These are phyloP conservation scores for Sporothrix brasiliensis DNA, from an alignment of 2,329 filamentous ascomycete species.

Conservation along the genomic window DNA sequence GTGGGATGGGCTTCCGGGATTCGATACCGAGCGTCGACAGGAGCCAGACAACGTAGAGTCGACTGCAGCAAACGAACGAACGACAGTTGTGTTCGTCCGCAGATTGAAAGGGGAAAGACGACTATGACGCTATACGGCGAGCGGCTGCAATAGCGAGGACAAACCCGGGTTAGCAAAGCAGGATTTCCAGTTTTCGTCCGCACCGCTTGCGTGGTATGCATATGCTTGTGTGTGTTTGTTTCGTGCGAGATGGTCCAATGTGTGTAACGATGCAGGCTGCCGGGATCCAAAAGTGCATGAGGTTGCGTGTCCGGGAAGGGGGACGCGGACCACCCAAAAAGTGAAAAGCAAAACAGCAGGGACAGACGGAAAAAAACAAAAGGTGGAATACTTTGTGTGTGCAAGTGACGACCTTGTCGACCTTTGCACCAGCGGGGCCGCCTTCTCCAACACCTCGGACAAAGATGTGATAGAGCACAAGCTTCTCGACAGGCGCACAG, in stretches of 20 bases:
- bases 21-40: conserved; percentile 1
- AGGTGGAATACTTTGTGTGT: conserved; percentile 1
- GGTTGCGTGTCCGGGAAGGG: conserved; percentile 4
- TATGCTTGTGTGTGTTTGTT: conserved; percentile 3
- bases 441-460: background rate
- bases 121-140: conserved; percentile 38
- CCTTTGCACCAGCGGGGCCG: too few relatives aligned
- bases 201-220: conserved; percentile 11
- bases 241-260: conserved; percentile 23
- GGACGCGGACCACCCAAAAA: background rate
- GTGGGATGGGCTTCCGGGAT: background rate
- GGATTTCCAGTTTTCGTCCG: conserved; percentile 1
- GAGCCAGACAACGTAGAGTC: background rate
- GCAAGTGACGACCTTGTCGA: background rate
- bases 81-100: background rate
- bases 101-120: conserved; percentile 8
- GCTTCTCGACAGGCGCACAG: background rate
- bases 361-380: background rate
- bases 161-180: conserved; percentile 41
- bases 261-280: conserved; percentile 31
- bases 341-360: background rate
- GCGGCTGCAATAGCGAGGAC: conserved; percentile 44
- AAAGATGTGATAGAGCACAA: background rate
- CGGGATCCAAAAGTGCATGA: conserved; percentile 22
- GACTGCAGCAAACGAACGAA: conserved; percentile 1